These are phyloP conservation scores for Starmerella floris DNA, from an alignment of 805 yeast genomes.

Conservation along the genomic window DNA sequence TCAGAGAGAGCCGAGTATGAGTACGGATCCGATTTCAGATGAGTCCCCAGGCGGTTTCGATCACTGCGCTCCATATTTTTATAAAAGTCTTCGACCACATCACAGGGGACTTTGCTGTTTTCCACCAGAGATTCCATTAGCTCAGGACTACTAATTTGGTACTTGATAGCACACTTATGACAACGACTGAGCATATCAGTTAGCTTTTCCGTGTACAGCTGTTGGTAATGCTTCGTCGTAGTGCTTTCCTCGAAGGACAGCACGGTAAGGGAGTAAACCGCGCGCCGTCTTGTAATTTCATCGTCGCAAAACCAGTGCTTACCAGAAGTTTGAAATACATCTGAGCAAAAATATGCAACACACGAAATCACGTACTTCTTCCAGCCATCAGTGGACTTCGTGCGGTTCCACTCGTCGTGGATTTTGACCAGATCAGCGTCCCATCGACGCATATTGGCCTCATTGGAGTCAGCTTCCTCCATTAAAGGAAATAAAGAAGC, in stretches of 20 bases:
- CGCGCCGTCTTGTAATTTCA: not conserved
- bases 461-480: not conserved
- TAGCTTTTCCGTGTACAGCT: not conserved
- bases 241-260: constrained; percentile 11
- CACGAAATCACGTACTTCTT: constrained; percentile 13
- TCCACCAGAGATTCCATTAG: constrained; percentile 3
- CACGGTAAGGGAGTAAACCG: constrained; percentile 15
- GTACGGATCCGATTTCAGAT: not conserved
- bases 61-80: constrained; percentile 5
- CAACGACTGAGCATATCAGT: constrained; percentile 7
- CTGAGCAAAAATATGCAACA: constrained; percentile 10
- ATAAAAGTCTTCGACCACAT: not conserved
- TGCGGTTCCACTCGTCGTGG: constrained; percentile 5
- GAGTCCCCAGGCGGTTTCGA: constrained; percentile 2
- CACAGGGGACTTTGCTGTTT: not conserved
- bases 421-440: constrained; percentile 2
- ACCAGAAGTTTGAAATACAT: not conserved
- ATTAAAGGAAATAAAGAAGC: not conserved
- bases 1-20: constrained; percentile 9
- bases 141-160: constrained; percentile 7
- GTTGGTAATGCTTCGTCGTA: not conserved
- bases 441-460: not conserved
- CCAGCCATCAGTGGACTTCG: constrained; percentile 3
- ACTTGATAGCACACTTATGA: constrained; percentile 9
- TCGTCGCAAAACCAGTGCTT: constrained; percentile 19